These are phyloP conservation scores for Wickerhamiella nectarea DNA, from an alignment of 805 yeast genomes.

Conservation along the genomic window DNA sequence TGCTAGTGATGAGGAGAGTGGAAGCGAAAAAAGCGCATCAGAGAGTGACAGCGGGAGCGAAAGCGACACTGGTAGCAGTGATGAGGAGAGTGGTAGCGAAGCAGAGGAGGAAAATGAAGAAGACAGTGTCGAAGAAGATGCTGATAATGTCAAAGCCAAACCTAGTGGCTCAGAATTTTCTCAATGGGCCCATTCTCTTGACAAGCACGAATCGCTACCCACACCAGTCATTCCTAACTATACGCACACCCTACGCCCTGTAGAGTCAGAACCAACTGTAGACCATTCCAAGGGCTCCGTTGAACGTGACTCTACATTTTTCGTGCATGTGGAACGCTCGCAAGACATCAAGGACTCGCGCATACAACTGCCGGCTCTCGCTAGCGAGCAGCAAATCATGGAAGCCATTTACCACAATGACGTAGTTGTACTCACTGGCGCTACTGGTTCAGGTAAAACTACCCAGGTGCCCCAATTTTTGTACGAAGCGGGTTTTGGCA, in stretches of 20 bases:
- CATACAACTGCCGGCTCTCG: slow-evolving; percentile 69
- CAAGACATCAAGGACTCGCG: slow-evolving; percentile 55
- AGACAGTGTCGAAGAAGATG: slow-evolving; percentile 21
- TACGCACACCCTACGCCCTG: slow-evolving; percentile 47
- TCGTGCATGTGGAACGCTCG: slow-evolving; percentile 52
- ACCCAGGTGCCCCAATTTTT: slow-evolving; percentile 96
- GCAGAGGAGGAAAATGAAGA: neutral
- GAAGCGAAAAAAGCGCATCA: slow-evolving; percentile 35
- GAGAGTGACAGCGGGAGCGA: slow-evolving; percentile 22
- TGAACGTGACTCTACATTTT: slow-evolving; percentile 37
- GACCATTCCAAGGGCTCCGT: slow-evolving; percentile 11
- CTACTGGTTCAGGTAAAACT: slow-evolving; percentile 97
- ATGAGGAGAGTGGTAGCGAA: slow-evolving; percentile 14
- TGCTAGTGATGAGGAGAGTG: slow-evolving; percentile 49
- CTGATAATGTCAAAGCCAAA: slow-evolving; percentile 17
- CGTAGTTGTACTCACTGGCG: slow-evolving; percentile 86
- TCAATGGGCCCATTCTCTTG: slow-evolving; percentile 75
- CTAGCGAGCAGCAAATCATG: slow-evolving; percentile 86
- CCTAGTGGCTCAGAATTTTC: slow-evolving; percentile 54
- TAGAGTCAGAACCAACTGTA: slow-evolving; percentile 56
- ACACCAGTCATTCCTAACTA: slow-evolving; percentile 35
- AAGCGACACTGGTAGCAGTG: slow-evolving; percentile 18
- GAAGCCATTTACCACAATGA: slow-evolving; percentile 91
- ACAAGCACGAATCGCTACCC: slow-evolving; percentile 44
- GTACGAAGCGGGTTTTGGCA: slow-evolving; percentile 84